Evolutionary conservation across 257 asterid species (phyloP).

Genomic region (Echites panduratus): DNA sequence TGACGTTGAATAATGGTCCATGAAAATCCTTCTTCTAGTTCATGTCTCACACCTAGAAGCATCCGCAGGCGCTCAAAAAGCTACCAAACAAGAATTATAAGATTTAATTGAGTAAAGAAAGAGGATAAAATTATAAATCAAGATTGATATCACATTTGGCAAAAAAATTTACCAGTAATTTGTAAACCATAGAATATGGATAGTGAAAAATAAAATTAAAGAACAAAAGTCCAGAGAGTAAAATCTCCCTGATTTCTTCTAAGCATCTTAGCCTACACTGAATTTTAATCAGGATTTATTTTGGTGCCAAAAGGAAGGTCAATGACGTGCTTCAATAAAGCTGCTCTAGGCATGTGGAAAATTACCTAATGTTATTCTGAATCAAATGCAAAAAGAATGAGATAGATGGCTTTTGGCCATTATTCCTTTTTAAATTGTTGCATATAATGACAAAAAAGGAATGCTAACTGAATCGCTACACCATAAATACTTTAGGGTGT

Average conservation of each 20-base stretch:
- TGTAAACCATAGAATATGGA: neutral
- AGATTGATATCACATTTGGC: neutral
- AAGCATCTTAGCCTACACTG: neutral
- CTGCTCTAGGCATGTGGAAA: neutral
- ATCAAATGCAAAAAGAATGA: neutral
- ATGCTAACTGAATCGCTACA: neutral
- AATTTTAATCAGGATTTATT: neutral
- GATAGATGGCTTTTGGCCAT: neutral
- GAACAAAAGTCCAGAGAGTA: no score
- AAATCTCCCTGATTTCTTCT: neutral
- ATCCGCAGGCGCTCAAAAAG: conserved; percentile 52
- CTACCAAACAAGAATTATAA: conserved; percentile 38
- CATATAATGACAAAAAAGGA: neutral
- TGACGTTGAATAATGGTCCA: conserved; percentile 63
- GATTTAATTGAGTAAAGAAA: conserved; percentile 18
- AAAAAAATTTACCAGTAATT: neutral
- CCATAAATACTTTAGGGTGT: neutral
- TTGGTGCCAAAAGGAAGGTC: neutral
- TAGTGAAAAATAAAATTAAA: neutral
- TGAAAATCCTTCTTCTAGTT: conserved; percentile 66
- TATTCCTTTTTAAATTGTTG: no score
- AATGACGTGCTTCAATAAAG: neutral
- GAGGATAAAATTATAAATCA: neutral
- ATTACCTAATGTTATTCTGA: neutral
- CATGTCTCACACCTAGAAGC: conserved; percentile 69